Percentiles rank a stretch among this genome's conserved stretches.
These are phyloP conservation scores for Alternaria rosae DNA, from an alignment of 2,329 filamentous ascomycete species.

Conservation along the genomic window DNA sequence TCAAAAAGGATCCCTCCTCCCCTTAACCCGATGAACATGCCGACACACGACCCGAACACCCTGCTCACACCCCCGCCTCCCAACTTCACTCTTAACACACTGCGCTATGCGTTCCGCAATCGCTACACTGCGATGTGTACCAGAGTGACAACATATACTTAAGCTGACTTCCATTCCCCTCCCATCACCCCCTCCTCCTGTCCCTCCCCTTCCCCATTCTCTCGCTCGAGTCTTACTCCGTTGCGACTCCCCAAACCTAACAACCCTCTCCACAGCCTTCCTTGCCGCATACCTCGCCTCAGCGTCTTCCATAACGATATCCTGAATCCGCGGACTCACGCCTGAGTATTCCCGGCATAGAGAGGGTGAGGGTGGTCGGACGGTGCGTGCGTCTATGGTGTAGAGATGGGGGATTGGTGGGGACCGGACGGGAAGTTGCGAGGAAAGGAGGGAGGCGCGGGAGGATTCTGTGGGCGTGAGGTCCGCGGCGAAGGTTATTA, in stretches of 20 bases:
- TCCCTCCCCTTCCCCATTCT: too few relatives aligned
- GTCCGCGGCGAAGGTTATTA: slow-evolving; percentile 30
- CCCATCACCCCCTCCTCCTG: slow-evolving; percentile 11
- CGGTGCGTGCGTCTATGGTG: slow-evolving; percentile 30
- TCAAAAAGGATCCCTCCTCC: slow-evolving; percentile 31
- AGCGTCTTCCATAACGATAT: slow-evolving; percentile 27
- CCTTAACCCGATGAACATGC: slow-evolving; percentile 39
- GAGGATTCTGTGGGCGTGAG: slow-evolving; percentile 6
- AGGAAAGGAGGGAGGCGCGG: slow-evolving; percentile 15
- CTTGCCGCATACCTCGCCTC: slow-evolving; percentile 22
- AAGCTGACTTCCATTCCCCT: slow-evolving; percentile 14
- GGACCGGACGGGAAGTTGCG: slow-evolving; percentile 18
- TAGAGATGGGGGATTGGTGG: slow-evolving; percentile 29
- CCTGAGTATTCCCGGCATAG: slow-evolving; percentile 35
- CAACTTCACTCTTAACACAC: slow-evolving; percentile 25
- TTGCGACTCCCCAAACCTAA: slow-evolving; percentile 12
- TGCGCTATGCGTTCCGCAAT: slow-evolving; percentile 38
- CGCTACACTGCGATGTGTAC: slow-evolving; percentile 44
- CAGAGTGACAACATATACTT: slow-evolving; percentile 35
- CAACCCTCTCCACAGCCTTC: slow-evolving; percentile 19
- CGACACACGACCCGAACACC: slow-evolving; percentile 33
- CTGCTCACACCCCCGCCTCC: slow-evolving; percentile 13
- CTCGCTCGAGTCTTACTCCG: too few relatives aligned
- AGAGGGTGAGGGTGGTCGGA: slow-evolving; percentile 17
- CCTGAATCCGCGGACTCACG: slow-evolving; percentile 28